Evolutionary conservation across 2,329 filamentous ascomycete species (phyloP), one percentile per base, ranked within the genome.

Genomic region (Pseudogymnoascus sp.): DNA sequence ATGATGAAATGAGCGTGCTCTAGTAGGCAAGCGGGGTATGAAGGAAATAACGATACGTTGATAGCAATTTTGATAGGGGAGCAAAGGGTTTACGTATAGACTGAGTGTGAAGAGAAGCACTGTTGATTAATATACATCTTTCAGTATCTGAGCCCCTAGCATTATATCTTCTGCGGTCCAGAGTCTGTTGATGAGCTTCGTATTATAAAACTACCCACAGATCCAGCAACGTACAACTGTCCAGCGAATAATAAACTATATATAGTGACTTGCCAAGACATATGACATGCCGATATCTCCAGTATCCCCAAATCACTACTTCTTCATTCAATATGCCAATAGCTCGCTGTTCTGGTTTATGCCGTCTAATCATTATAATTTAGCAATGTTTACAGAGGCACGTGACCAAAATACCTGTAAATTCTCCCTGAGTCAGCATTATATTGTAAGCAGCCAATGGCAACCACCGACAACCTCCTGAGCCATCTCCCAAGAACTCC

Each of bases 1-100:
- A 57, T 57, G 51, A 57, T 57, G 51, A 57, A 57, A 57, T 57
- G 51, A 57, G 51, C 51, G 51, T 57, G 51, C 16, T 57, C 51
- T 57, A 19, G 51, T 57, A 28, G 28, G 28, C 10, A 36, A 25
- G 51, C 51, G 28, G 6, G 51, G 28, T 21, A 57, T 34, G 51
- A 57, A 36, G 28, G 51, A 36, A 34, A 34, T 57, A 57, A 19
- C 28, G 51, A 57, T 34, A 11, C 25, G 16, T n/a, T 34, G 51
- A 36, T 57, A 34, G n/a, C 51, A 57, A 36, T 36, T 57, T 57
- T 57, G 51, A 57, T 51, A 48, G 5, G 25, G 51, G 51, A 28
- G 14, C 28, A 57, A 57, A 57, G 51, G 34, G 10, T 57, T 57
- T 57, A 57, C 11, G 51, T 57, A 57, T 57, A 57, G 51, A 57